Percentiles rank a stretch among this genome's conserved stretches.
These are phyloP conservation scores for Amyloporia xantha DNA, from an alignment of 768 basidiomycete genomes.

Conservation along the genomic window DNA sequence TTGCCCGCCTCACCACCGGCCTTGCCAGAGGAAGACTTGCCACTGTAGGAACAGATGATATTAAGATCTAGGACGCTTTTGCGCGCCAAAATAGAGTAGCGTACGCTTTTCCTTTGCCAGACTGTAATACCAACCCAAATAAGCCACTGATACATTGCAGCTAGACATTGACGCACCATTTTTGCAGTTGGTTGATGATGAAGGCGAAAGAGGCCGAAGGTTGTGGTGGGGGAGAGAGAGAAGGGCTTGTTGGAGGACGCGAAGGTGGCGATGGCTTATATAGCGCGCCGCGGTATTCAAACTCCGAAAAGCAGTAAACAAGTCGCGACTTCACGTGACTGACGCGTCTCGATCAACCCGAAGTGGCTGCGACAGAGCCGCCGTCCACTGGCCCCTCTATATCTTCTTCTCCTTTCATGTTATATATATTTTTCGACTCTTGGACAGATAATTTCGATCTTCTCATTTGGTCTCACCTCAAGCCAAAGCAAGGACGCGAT, in stretches of 20 bases:
- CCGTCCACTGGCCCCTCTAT: too few relatives aligned
- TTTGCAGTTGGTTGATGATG: conserved; percentile 21
- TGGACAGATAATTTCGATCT: too few relatives aligned
- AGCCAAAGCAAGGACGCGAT: too few relatives aligned
- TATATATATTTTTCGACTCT: too few relatives aligned
- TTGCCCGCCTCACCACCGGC: conserved; percentile 45
- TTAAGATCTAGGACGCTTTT: too few relatives aligned
- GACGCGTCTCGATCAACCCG: conserved; percentile 16
- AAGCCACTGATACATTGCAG: too few relatives aligned
- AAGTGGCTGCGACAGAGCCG: too few relatives aligned
- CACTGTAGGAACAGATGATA: conserved; percentile 22
- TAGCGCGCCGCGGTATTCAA: conserved; percentile 16
- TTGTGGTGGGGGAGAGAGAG: conserved; percentile 22
- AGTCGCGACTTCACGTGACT: conserved; percentile 18
- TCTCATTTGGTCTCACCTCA: too few relatives aligned
- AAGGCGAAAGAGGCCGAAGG: conserved; percentile 12
- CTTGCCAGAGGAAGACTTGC: conserved; percentile 41
- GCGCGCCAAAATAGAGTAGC: conserved; percentile 14
- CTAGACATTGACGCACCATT: conserved; percentile 6
- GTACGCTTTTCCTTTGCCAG: conserved; percentile 53
- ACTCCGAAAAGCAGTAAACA: conserved; percentile 23
- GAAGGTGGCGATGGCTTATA: conserved; percentile 24
- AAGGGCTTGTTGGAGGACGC: conserved; percentile 12
- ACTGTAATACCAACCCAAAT: conserved; percentile 27
- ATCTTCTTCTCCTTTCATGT: too few relatives aligned